phyloP scores from a whole-genome alignment of 495 filamentous ascomycete genomes.

The Penicillium cinerascens region DNA sequence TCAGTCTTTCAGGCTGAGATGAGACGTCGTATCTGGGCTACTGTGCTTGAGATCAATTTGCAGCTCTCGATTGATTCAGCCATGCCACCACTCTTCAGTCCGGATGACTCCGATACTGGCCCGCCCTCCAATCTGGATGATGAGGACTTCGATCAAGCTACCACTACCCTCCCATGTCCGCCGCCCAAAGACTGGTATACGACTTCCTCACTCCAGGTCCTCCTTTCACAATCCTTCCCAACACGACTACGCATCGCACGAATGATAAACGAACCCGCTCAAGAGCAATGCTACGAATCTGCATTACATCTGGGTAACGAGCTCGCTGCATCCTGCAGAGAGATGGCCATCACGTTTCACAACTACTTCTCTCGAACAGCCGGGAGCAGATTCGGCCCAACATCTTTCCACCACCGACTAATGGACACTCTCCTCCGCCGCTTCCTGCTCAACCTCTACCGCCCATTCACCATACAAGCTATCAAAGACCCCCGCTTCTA shows the following conservation, averaged over 20 bases:
- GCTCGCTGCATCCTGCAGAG: constrained; percentile 28
- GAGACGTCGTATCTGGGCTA: constrained; percentile 54
- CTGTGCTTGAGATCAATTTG: constrained; percentile 50
- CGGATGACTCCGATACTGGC: constrained; percentile 49
- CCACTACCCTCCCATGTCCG: constrained; percentile 17
- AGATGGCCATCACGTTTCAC: constrained; percentile 9
- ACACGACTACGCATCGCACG: constrained; percentile 37
- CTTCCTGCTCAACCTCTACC: constrained; percentile 47
- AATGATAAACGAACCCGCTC: constrained; percentile 39
- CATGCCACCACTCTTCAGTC: constrained; percentile 46
- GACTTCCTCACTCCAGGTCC: constrained; percentile 44
- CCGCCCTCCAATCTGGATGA: constrained; percentile 52
- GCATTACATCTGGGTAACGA: constrained; percentile 34
- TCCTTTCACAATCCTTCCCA: constrained; percentile 38
- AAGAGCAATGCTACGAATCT: constrained; percentile 40
- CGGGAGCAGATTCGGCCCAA: constrained; percentile 12
- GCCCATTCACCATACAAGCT: constrained; percentile 42
- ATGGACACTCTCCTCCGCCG: constrained; percentile 40
- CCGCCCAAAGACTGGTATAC: constrained; percentile 38
- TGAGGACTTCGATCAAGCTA: constrained; percentile 41
- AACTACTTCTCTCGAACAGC: neutral
- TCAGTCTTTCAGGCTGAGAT: constrained; percentile 47
- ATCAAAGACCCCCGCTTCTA: constrained; percentile 42
- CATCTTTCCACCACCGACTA: constrained; percentile 24
- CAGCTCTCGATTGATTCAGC: constrained; percentile 49